Evolutionary conservation across 805 yeast genomes (phyloP).

Genomic region (Zygoascus biomembranicola): DNA sequence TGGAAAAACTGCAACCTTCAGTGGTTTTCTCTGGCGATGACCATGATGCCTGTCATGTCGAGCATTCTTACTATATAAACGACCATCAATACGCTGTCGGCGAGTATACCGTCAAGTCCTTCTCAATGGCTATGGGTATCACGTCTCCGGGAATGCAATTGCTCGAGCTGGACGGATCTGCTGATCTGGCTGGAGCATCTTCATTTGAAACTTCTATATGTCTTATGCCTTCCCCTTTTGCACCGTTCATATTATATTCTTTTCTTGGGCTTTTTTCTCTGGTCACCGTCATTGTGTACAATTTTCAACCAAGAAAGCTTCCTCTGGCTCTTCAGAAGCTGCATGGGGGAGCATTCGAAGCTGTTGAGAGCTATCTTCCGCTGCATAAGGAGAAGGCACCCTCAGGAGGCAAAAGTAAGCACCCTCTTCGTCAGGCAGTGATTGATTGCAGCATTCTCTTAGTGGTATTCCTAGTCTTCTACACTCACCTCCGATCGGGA

Average conservation of each 20-base stretch:
- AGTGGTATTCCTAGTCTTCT: not conserved
- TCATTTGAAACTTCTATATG: slow-evolving; percentile 24
- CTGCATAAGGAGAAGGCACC: not conserved
- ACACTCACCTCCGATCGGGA: not conserved
- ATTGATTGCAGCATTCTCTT: not conserved
- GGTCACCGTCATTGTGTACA: slow-evolving; percentile 1
- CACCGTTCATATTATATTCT: slow-evolving; percentile 24
- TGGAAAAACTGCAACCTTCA: slow-evolving; percentile 54
- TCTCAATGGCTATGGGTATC: slow-evolving; percentile 91
- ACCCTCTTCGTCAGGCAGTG: not conserved
- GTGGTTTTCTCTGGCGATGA: slow-evolving; percentile 88
- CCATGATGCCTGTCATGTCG: slow-evolving; percentile 85
- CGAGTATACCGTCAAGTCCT: slow-evolving; percentile 82
- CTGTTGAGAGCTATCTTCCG: not conserved
- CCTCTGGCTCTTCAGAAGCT: slow-evolving; percentile 1
- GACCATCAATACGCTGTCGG: slow-evolving; percentile 32
- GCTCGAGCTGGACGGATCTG: slow-evolving; percentile 42
- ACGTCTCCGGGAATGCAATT: slow-evolving; percentile 79
- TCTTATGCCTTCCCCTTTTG: slow-evolving; percentile 25
- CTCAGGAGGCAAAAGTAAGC: not conserved
- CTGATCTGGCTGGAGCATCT: not conserved
- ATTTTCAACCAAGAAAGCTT: slow-evolving; percentile 5
- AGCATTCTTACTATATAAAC: slow-evolving; percentile 36
- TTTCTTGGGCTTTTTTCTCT: slow-evolving; percentile 9
- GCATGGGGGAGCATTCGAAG: not conserved